Evolutionary conservation across 805 yeast species (phyloP).

Genomic region (Saccharomycopsis sp.): DNA sequence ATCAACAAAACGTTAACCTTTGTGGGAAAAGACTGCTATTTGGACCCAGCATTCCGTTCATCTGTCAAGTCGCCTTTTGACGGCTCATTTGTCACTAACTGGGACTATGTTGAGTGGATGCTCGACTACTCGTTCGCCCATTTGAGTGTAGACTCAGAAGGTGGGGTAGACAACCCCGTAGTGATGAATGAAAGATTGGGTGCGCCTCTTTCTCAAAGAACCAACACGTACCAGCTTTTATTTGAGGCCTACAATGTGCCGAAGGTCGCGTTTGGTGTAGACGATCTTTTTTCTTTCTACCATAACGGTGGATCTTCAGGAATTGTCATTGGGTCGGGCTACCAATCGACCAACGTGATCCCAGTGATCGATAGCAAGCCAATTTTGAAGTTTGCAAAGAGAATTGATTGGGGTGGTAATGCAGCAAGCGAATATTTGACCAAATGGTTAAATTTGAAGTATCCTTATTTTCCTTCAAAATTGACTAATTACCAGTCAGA

Average conservation of each 20-base stretch:
- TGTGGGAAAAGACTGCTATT: slow-evolving; percentile 74
- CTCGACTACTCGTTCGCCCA: slow-evolving; percentile 81
- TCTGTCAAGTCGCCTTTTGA: slow-evolving; percentile 79
- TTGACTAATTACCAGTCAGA: slow-evolving; percentile 58
- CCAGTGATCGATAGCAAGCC: slow-evolving; percentile 77
- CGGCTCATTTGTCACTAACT: slow-evolving; percentile 78
- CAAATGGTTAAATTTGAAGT: slow-evolving; percentile 64
- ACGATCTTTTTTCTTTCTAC: slow-evolving; percentile 70
- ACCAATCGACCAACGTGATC: slow-evolving; percentile 73
- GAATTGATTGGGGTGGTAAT: slow-evolving; percentile 91
- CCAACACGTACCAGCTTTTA: slow-evolving; percentile 68
- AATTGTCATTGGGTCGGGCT: slow-evolving; percentile 74
- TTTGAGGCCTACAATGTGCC: slow-evolving; percentile 82
- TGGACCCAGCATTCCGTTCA: slow-evolving; percentile 63
- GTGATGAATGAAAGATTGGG: slow-evolving; percentile 76
- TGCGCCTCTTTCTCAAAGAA: slow-evolving; percentile 62
- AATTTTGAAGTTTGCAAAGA: slow-evolving; percentile 55
- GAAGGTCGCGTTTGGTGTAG: slow-evolving; percentile 73
- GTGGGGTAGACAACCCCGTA: slow-evolving; percentile 67
- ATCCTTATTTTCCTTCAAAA: slow-evolving; percentile 85
- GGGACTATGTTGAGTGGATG: slow-evolving; percentile 83
- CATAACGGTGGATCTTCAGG: slow-evolving; percentile 55
- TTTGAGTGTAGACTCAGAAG: slow-evolving; percentile 50
- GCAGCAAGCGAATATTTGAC: slow-evolving; percentile 59
- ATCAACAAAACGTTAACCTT: slow-evolving; percentile 53